phyloP scores from a whole-genome alignment of 305 asterid species.

The Fraxinus xanthoxyloides region DNA sequence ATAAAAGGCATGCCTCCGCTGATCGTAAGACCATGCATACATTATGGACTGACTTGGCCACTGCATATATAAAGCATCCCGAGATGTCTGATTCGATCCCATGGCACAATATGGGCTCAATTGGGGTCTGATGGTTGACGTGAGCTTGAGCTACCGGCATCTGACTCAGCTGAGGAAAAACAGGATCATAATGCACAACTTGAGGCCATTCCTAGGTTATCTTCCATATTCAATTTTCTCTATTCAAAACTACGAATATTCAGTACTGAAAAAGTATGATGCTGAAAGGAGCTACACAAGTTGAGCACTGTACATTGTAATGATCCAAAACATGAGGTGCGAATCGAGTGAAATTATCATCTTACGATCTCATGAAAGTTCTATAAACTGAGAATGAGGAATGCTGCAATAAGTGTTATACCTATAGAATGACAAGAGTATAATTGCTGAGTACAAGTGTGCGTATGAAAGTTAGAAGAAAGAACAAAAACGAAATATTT shows the following conservation, averaged over 20 bases:
- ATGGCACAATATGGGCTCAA: slow-evolving; percentile 65
- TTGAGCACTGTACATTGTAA: neutral
- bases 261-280: neutral
- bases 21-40: slow-evolving; percentile 90
- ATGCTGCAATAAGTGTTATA: neutral
- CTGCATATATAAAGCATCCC: slow-evolving; percentile 67
- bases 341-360: neutral
- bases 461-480: neutral
- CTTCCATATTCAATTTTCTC: neutral
- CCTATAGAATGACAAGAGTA: neutral
- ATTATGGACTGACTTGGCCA: slow-evolving; percentile 88
- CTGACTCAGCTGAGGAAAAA: slow-evolving; percentile 60
- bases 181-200: slow-evolving; percentile 70
- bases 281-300: neutral
- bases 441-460: neutral
- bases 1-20: slow-evolving; percentile 56
- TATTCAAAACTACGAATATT: neutral
- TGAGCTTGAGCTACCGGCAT: slow-evolving; percentile 60
- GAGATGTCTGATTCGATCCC: slow-evolving; percentile 62
- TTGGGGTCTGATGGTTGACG: slow-evolving; percentile 54
- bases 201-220: slow-evolving; percentile 29
- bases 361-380: neutral
- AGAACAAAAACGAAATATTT: neutral
- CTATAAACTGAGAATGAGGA: neutral
- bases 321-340: neutral